Conservation (phyloP, 306 rosid species). For the Malus fusca region DNA sequence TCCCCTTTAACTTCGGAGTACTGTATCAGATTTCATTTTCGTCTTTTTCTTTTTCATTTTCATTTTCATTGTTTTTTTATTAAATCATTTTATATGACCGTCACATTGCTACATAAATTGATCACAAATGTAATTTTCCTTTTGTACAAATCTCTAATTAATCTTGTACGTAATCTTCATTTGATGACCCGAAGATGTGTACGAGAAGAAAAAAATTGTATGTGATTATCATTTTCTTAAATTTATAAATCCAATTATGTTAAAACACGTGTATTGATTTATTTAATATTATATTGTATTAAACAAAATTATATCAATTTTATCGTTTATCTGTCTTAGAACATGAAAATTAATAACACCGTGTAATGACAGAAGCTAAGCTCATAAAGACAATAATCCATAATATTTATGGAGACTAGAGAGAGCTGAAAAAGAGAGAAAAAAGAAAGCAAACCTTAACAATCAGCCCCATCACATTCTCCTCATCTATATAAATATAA, state of each 20-base stretch:
- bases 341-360: too few relatives aligned
- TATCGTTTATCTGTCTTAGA: too few relatives aligned
- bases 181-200: background rate
- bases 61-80: background rate
- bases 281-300: too few relatives aligned
- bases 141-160: background rate
- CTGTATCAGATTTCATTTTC: background rate
- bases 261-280: too few relatives aligned
- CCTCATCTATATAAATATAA: background rate
- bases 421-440: background rate
- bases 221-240: too few relatives aligned
- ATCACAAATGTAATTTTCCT: too few relatives aligned
- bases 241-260: too few relatives aligned
- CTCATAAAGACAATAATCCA: constrained; percentile 5
- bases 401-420: background rate
- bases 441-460: background rate
- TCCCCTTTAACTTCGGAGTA: constrained; percentile 18
- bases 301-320: too few relatives aligned
- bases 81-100: background rate
- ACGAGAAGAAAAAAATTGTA: too few relatives aligned
- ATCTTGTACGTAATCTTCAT: background rate
- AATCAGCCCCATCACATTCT: background rate
- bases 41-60: background rate
- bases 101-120: too few relatives aligned
- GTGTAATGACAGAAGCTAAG: too few relatives aligned